Base-by-base conservation (phyloP, 768 basidiomycete genomes). In the Psilocybe tampanensis region DNA sequence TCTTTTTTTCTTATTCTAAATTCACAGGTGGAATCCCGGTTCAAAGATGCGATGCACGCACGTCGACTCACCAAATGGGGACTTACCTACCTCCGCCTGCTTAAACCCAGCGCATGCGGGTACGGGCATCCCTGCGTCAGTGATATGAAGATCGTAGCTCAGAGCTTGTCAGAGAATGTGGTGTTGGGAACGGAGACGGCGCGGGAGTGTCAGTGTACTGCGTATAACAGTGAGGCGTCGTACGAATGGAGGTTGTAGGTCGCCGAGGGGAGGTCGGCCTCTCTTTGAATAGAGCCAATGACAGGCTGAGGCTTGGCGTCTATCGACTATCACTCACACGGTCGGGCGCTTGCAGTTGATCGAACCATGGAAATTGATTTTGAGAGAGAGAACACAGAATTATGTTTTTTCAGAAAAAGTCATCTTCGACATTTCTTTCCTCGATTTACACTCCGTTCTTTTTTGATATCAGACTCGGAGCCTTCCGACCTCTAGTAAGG, bases 121-220 rank as follows among this genome's bases (percentile, higher is more conserved):
- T 23, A 18, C 22, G 47, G 54, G 15, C 62, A 63, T 42, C 62
- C 62, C 2, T 44, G 52, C 24, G 21, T 42, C 7, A 23, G 11
- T 9, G 51, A 60, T 11, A 60, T 60, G 59, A 58, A 53, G 24
- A 29, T 29, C 18, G 54, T 60, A 18, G 62, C 62, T 18, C 36
- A 24, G 6, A 58, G 55, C 36, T 42, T 63, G 3, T 52, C 58
- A 9, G 8, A 22, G 12, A 34, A 50, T 36, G 24, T 63, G 13
- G 49, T 57, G 8, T 39, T 63, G 52, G 61, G 56, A 41, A 47
- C 24, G 3, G 56, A 52, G 21, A 32, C 52, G 24, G 33, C 36
- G 9, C 54, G 54, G 39, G 36, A 55, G 19, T 61, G 56, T 45
- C 47, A 48, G 17, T 48, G 29, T 33, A n/a, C n/a, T 4, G 43